Base-by-base conservation (phyloP, 2,329 filamentous ascomycete species). In the Sclerotinia nivalis region DNA sequence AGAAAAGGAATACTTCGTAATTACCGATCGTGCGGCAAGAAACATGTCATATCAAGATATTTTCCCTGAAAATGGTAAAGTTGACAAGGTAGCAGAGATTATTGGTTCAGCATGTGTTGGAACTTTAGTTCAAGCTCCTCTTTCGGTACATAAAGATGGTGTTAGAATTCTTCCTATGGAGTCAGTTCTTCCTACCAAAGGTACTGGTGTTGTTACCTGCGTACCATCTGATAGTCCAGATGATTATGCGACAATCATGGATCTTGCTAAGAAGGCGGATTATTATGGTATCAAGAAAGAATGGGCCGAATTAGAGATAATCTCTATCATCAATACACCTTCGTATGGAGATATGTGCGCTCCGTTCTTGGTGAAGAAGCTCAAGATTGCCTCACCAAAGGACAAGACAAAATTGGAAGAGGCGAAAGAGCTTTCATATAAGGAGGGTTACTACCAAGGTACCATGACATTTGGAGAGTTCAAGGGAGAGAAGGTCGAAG, bases 381-480 rank as follows among this genome's bases (percentile, higher is more conserved):
- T 97, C 80, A 98, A 98, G 86, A 99, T 99, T 78, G 90, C 93
- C 74, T 98, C 95, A 18, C 95, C 96, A 72, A 99, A 99, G 82
- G 96, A 99, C 78, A 87, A 90, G 49, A 96, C 92, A 79, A 91
- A 94, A 81, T 88, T 99, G 60, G 91, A 92, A 59, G 91, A 97
- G 80, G 96, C 96, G 59, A 99, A 99, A 83, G 95, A 98, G 75
- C 84, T 96, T 74, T 94, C 96, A 0, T 99, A 99, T 86, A 97
- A 96, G 82, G 94, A 97, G 79, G 96, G 94, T 22, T 98, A 93
- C 84, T 99, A 99, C 84, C 93, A 97, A 82, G 96, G 96, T 74
- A 91, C 87, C 70, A 92, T 99, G 89, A 84, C 93, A 73, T 87
- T 93, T 72, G 96, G 96, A 70, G 92, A 97, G 43, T 97, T 92